A percentile compares a stretch with the other conserved stretches of the same genome.
phyloP scores from a whole-genome alignment of 192 early-diverging fungal genomes.

The Irineochytrium annulatum region DNA sequence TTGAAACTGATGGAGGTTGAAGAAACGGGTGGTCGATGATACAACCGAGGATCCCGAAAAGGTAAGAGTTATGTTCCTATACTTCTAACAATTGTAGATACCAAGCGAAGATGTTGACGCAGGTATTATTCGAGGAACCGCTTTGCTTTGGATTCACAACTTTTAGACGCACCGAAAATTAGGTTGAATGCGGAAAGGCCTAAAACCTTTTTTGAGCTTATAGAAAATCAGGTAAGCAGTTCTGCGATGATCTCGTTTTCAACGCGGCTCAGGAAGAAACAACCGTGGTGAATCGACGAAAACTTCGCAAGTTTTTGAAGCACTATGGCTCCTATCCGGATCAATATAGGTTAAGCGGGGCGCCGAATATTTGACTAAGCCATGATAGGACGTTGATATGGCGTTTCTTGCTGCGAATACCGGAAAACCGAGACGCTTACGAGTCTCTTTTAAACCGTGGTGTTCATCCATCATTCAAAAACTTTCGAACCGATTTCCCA shows the following conservation, averaged over 20 bases:
- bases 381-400: conserved; percentile 45
- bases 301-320: conserved; percentile 34
- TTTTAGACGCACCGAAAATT: too few species aligned
- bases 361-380: neutral
- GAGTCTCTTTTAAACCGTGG: conserved; percentile 46
- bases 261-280: conserved; percentile 29
- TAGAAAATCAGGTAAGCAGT: conserved; percentile 29
- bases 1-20: too few species aligned
- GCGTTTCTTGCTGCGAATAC: conserved; percentile 46
- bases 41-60: too few species aligned
- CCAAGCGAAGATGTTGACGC: too few species aligned
- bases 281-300: conserved; percentile 28
- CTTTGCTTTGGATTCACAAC: too few species aligned
- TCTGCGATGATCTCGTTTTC: neutral
- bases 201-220: conserved; percentile 35
- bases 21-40: too few species aligned
- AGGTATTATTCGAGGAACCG: too few species aligned
- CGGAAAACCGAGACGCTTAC: conserved; percentile 52
- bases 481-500: conserved; percentile 45
- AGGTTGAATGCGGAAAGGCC: conserved; percentile 15
- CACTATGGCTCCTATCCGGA: conserved; percentile 48
- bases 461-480: conserved; percentile 33
- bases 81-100: too few species aligned
- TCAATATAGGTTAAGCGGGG: conserved; percentile 29
- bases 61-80: too few species aligned